Percentiles rank a stretch among this genome's conserved stretches.
phyloP scores from a whole-genome alignment of 2,329 filamentous ascomycete genomes.

The Emmonsiellopsis sp. region DNA sequence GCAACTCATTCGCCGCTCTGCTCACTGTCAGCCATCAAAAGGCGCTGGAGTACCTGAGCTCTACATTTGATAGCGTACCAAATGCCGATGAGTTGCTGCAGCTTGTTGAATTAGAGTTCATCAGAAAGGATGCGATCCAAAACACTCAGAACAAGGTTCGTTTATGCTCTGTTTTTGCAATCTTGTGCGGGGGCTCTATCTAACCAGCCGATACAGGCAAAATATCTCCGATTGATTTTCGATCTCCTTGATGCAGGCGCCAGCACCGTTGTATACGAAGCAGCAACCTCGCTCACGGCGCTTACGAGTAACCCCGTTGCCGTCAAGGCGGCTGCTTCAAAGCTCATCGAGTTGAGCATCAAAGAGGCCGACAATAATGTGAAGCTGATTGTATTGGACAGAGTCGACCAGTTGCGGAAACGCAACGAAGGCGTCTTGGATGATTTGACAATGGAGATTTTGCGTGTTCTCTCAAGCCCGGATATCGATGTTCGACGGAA shows the following conservation, averaged over 20 bases:
- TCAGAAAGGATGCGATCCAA: conserved; percentile 91
- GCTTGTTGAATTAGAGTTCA: conserved; percentile 91
- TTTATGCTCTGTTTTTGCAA: conserved; percentile 3
- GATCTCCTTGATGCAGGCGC: conserved; percentile 88
- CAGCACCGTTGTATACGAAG: conserved; percentile 95
- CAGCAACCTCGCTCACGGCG: conserved; percentile 85
- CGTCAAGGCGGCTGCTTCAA: conserved; percentile 89
- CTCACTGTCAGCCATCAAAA: conserved; percentile 88
- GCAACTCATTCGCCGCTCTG: conserved; percentile 91
- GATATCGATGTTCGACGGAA: conserved; percentile 95
- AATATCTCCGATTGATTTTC: conserved; percentile 90
- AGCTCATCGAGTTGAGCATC: conserved; percentile 94
- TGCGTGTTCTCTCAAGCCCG: conserved; percentile 87
- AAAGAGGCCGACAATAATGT: conserved; percentile 99
- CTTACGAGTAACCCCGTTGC: conserved; percentile 95
- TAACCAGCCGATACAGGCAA: conserved; percentile 48
- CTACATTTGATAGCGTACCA: conserved; percentile 84
- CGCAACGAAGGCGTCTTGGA: conserved; percentile 88
- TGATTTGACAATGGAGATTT: conserved; percentile 92
- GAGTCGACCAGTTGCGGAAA: conserved; percentile 76
- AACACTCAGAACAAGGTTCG: conserved; percentile 87
- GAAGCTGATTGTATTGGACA: conserved; percentile 93
- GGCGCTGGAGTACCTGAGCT: conserved; percentile 76
- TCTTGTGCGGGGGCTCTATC: not conserved
- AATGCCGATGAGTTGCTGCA: conserved; percentile 92